These are phyloP conservation scores for Fusarium bactridioides DNA, from an alignment of 2,329 filamentous ascomycete genomes.

Conservation along the genomic window DNA sequence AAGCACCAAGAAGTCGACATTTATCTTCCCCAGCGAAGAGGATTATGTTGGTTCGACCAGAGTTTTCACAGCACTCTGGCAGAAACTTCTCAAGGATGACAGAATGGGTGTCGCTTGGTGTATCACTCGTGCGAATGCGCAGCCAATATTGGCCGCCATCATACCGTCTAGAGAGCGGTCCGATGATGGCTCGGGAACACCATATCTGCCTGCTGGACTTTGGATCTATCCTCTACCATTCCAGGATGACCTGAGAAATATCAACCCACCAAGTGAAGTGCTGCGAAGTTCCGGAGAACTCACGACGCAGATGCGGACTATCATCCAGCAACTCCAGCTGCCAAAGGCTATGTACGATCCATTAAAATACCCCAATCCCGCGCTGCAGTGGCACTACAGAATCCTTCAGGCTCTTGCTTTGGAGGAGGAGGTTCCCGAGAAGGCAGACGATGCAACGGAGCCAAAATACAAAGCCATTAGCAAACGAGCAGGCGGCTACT, in stretches of 20 bases:
- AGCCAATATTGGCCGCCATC: conserved; percentile 81
- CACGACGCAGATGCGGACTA: conserved; percentile 80
- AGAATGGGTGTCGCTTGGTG: conserved; percentile 93
- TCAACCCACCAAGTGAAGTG: conserved; percentile 66
- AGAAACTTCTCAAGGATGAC: conserved; percentile 80
- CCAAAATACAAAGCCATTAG: conserved; percentile 89
- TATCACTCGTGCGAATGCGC: conserved; percentile 80
- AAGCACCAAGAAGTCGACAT: conserved; percentile 83
- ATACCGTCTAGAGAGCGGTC: conserved; percentile 75
- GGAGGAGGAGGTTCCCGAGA: conserved; percentile 86
- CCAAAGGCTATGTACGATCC: conserved; percentile 88
- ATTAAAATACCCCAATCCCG: conserved; percentile 86
- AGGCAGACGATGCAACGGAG: conserved; percentile 77
- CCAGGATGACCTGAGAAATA: conserved; percentile 84
- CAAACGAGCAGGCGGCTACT: conserved; percentile 82
- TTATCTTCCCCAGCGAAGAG: conserved; percentile 93
- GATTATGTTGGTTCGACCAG: conserved; percentile 90
- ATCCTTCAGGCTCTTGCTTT: conserved; percentile 91
- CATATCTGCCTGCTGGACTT: conserved; percentile 80
- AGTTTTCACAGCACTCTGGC: conserved; percentile 89
- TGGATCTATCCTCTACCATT: conserved; percentile 91
- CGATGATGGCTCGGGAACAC: conserved; percentile 70
- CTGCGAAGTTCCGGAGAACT: conserved; percentile 72
- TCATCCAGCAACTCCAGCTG: conserved; percentile 87
- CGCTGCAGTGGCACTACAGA: conserved; percentile 95